Percentiles rank a stretch among this genome's conserved stretches.
Evolutionary conservation across 345 rosid genomes (phyloP).

Genomic region (Durio zibethinus): DNA sequence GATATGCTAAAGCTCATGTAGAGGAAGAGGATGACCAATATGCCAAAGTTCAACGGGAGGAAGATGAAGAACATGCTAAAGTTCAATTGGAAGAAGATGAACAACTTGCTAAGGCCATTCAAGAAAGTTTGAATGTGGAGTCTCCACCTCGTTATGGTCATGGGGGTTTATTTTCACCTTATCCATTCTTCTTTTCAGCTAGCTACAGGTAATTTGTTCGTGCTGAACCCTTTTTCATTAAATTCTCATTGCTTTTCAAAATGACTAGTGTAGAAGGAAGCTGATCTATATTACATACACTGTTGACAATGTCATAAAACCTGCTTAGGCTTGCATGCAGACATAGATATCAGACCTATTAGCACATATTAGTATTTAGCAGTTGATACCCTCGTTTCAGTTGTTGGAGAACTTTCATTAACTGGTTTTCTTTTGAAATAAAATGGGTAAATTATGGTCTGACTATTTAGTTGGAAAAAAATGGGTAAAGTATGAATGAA

Average conservation of each 20-base stretch:
- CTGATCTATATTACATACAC: not conserved
- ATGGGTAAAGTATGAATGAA: not conserved
- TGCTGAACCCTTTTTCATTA: not conserved
- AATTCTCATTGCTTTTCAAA: not conserved
- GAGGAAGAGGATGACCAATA: conserved; percentile 53
- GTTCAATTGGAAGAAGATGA: conserved; percentile 91
- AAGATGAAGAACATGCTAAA: conserved; percentile 29
- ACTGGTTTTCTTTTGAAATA: not conserved
- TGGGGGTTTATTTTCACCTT: conserved; percentile 46
- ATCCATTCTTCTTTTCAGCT: conserved; percentile 52
- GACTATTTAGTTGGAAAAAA: not conserved
- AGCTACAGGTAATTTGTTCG: conserved; percentile 50
- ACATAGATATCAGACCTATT: not conserved
- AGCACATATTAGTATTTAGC: not conserved
- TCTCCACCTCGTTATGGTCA: conserved; percentile 55
- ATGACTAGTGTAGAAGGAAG: not conserved
- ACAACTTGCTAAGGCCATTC: conserved; percentile 80
- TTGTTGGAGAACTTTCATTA: not conserved
- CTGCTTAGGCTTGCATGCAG: conserved; percentile 2
- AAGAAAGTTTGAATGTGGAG: conserved; percentile 64
- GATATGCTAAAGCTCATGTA: conserved; percentile 18
- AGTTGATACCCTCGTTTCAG: not conserved
- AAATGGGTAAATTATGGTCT: not conserved
- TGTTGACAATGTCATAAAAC: not conserved
- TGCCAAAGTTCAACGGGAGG: conserved; percentile 26